phyloP scores from a whole-genome alignment of 2,329 filamentous ascomycete genomes.

The Aspergillus hortae region DNA sequence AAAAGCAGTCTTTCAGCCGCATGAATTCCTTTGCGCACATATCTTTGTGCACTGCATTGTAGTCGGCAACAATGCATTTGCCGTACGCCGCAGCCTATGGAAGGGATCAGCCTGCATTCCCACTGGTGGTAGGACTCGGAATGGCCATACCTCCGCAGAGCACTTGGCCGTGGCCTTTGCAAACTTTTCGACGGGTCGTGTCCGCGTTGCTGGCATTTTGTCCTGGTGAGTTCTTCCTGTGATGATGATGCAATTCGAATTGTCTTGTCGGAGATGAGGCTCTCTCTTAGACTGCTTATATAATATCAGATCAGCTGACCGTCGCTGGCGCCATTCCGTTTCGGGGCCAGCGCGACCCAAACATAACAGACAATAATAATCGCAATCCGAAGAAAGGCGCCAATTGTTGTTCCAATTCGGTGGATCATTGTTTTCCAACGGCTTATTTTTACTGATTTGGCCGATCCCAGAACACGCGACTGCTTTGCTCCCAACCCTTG shows the following conservation, averaged over 20 bases:
- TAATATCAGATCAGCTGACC: slow-evolving; percentile 13
- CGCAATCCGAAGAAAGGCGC: too few relatives aligned
- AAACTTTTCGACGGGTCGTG: slow-evolving; percentile 66
- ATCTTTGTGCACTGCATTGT: slow-evolving; percentile 84
- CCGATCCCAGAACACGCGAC: slow-evolving; percentile 2
- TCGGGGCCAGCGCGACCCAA: slow-evolving; percentile 18
- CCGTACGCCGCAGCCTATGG: slow-evolving; percentile 77
- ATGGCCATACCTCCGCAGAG: slow-evolving; percentile 55
- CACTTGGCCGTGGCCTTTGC: slow-evolving; percentile 64
- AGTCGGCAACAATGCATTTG: slow-evolving; percentile 86
- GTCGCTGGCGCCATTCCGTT: slow-evolving; percentile 9
- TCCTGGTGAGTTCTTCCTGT: neutral
- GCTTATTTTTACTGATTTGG: slow-evolving; percentile 4
- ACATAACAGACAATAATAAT: slow-evolving; percentile 11
- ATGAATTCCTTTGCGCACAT: slow-evolving; percentile 86
- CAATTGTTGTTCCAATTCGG: neutral
- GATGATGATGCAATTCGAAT: neutral
- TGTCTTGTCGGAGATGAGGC: neutral
- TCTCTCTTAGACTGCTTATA: slow-evolving; percentile 7
- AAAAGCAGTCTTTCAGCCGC: slow-evolving; percentile 78
- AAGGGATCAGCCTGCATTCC: slow-evolving; percentile 12
- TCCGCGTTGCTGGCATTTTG: slow-evolving; percentile 45
- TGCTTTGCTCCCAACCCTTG: slow-evolving; percentile 7
- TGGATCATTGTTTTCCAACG: neutral
- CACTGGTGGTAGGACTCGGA: too few relatives aligned